A percentile compares a stretch with the other conserved stretches of the same genome.
phyloP scores from a whole-genome alignment of 1,139 yeast species.

The Eremothecium cymbalariae region DNA sequence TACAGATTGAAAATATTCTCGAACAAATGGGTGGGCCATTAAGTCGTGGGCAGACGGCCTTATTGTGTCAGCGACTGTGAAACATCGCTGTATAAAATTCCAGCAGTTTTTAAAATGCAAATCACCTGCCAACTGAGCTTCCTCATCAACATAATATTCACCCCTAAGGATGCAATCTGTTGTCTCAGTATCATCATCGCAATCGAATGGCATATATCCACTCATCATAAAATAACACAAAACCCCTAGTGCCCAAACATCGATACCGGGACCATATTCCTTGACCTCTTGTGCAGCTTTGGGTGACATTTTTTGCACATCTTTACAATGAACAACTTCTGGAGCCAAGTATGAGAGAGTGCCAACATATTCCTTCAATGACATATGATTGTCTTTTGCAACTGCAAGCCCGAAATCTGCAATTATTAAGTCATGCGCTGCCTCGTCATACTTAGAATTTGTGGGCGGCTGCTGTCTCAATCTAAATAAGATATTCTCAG shows the following conservation, averaged over 20 bases:
- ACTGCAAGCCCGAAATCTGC: constrained; percentile 63
- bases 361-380: constrained; percentile 46
- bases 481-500: constrained; percentile 68
- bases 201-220: constrained; percentile 75
- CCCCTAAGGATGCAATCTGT: constrained; percentile 49
- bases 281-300: constrained; percentile 15
- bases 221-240: constrained; percentile 61
- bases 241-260: constrained; percentile 75
- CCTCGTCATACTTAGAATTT: constrained; percentile 20
- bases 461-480: constrained; percentile 16
- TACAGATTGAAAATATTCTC: constrained; percentile 18
- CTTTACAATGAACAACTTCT: constrained; percentile 46
- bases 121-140: constrained; percentile 11
- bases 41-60: constrained; percentile 45
- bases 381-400: constrained; percentile 32
- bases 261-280: constrained; percentile 50
- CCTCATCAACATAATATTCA: constrained; percentile 47
- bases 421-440: constrained; percentile 45
- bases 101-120: constrained; percentile 42
- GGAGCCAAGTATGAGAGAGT: constrained; percentile 76
- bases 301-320: constrained; percentile 26
- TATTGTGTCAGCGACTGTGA: constrained; percentile 38
- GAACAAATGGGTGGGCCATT: constrained; percentile 38
- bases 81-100: constrained; percentile 52
- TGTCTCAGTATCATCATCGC: constrained; percentile 66